Evolutionary conservation across 805 yeast genomes (phyloP).

Genomic region (Millerago galiae): DNA sequence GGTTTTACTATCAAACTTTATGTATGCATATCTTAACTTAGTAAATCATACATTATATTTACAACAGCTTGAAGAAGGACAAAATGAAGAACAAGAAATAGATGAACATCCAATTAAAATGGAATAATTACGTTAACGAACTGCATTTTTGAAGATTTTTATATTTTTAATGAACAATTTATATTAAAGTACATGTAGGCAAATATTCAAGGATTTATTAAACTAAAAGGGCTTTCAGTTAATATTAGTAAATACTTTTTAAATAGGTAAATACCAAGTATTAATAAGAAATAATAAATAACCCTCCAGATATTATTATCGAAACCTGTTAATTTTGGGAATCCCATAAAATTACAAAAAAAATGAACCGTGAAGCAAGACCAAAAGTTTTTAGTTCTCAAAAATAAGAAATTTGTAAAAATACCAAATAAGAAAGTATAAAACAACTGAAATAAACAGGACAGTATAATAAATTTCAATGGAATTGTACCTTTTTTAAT

Average conservation of each 20-base stretch:
- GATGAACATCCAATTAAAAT: not conserved
- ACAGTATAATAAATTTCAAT: constrained; percentile 27
- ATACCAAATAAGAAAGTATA: constrained; percentile 73
- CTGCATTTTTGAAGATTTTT: too few species aligned
- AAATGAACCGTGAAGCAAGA: constrained; percentile 52
- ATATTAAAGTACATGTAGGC: too few species aligned
- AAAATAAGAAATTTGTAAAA: constrained; percentile 49
- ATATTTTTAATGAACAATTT: too few species aligned
- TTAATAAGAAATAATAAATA: constrained; percentile 33
- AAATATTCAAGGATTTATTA: too few species aligned
- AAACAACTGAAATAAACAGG: constrained; percentile 43
- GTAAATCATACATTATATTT: constrained; percentile 86
- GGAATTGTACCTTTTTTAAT: constrained; percentile 24
- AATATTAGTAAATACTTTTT: constrained; percentile 21
- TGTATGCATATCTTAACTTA: constrained; percentile 93
- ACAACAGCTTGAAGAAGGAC: constrained; percentile 45
- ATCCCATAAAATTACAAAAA: constrained; percentile 65
- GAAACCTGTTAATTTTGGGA: constrained; percentile 38
- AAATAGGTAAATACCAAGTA: constrained; percentile 39
- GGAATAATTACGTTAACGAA: too few species aligned
- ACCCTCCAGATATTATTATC: constrained; percentile 24
- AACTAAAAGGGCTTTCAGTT: constrained; percentile 18
- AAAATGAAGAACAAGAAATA: constrained; percentile 3
- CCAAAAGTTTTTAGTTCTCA: constrained; percentile 50
- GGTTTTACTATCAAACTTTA: constrained; percentile 87